Conservation (phyloP, 78 protist species). For the Pelomyxa schiedti region DNA sequence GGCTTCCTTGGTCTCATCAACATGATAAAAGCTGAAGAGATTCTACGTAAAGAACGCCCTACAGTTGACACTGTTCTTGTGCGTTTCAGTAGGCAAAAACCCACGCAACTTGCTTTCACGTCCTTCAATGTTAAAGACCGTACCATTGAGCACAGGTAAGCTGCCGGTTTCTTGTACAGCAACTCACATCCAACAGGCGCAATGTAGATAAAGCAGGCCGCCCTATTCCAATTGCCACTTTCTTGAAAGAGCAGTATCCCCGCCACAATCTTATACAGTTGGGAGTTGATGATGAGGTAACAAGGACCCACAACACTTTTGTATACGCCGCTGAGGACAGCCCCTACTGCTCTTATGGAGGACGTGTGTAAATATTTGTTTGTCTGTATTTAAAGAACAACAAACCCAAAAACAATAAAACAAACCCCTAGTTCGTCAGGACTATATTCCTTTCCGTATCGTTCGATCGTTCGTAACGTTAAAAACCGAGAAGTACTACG, state of each 20-base stretch:
- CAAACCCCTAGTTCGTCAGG: too few relatives aligned
- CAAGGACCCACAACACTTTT: not conserved
- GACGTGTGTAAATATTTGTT: too few relatives aligned
- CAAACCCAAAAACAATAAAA: too few relatives aligned
- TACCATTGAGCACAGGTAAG: not conserved
- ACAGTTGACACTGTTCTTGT: not conserved
- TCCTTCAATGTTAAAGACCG: not conserved
- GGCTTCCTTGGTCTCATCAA: not conserved
- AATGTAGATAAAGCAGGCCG: not conserved
- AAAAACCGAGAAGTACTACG: too few relatives aligned
- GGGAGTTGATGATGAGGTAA: not conserved
- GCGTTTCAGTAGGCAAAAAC: not conserved
- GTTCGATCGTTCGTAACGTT: too few relatives aligned
- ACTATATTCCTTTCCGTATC: too few relatives aligned
- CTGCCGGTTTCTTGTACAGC: too few relatives aligned
- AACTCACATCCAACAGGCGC: too few relatives aligned
- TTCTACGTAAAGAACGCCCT: not conserved
- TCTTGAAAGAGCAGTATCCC: not conserved
- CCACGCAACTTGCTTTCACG: not conserved
- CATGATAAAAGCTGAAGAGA: not conserved
- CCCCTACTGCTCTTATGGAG: too few relatives aligned
- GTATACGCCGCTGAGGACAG: too few relatives aligned
- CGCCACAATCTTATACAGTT: not conserved
- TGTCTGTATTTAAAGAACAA: too few relatives aligned
- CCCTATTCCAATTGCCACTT: not conserved